Percentiles rank a stretch among this genome's conserved stretches.
Conservation (phyloP, 306 rosid genomes). For the Cicer arietinum region DNA sequence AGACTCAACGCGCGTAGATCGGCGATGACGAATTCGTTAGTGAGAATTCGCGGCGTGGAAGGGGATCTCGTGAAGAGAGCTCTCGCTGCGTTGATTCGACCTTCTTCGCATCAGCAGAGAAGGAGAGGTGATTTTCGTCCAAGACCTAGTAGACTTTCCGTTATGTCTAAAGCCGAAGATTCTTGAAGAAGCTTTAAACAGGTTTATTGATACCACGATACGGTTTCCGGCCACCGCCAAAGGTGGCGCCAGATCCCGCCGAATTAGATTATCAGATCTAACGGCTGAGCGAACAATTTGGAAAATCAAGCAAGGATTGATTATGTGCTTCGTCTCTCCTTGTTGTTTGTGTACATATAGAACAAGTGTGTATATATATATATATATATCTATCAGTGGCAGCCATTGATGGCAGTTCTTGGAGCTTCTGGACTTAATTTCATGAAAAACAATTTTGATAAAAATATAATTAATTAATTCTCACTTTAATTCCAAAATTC, state of each 20-base stretch:
- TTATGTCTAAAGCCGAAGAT: slow-evolving; percentile 65
- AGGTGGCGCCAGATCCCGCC: slow-evolving; percentile 20
- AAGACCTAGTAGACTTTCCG: slow-evolving; percentile 82
- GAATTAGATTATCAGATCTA: slow-evolving; percentile 44
- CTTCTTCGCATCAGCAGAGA: slow-evolving; percentile 86
- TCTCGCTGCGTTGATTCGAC: slow-evolving; percentile 81
- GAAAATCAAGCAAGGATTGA: slow-evolving; percentile 41
- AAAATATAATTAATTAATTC: slow-evolving; percentile 1
- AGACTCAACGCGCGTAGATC: slow-evolving; percentile 92
- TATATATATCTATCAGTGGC: slow-evolving; percentile 41
- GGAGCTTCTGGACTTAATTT: slow-evolving; percentile 53
- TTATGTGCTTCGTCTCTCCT: slow-evolving; percentile 32
- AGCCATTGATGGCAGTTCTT: slow-evolving; percentile 55
- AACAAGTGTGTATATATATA: neutral
- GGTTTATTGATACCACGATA: neutral
- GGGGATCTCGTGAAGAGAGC: slow-evolving; percentile 92
- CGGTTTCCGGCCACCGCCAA: slow-evolving; percentile 25
- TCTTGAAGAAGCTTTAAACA: slow-evolving; percentile 15
- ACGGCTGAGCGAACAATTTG: slow-evolving; percentile 8
- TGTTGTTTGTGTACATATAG: slow-evolving; percentile 41
- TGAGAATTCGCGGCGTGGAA: slow-evolving; percentile 91
- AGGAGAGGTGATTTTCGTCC: slow-evolving; percentile 75
- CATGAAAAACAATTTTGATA: slow-evolving; percentile 30
- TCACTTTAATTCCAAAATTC: slow-evolving; percentile 12
- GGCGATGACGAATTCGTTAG: slow-evolving; percentile 97